phyloP scores from a whole-genome alignment of 805 yeast genomes.

The Suhomyces prunicola region DNA sequence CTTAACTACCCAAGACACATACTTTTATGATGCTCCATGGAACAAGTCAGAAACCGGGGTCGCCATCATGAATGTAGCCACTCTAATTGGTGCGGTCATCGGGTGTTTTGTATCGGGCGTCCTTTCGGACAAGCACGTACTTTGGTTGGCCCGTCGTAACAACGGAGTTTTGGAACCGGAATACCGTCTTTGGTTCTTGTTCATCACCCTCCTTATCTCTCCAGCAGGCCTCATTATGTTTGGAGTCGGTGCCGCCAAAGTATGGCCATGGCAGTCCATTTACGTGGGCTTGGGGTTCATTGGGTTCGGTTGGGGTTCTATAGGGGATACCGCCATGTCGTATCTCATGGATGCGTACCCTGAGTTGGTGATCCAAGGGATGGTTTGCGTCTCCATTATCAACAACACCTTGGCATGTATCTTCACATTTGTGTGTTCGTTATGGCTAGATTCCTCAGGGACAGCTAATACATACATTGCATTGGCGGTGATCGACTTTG shows the following conservation, averaged over 20 bases:
- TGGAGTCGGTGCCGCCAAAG: conserved; percentile 36
- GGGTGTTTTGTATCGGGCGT: conserved; percentile 39
- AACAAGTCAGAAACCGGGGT: conserved; percentile 33
- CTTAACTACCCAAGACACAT: conserved; percentile 38
- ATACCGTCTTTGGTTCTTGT: conserved; percentile 32
- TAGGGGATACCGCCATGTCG: conserved; percentile 38
- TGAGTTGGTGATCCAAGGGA: conserved; percentile 38
- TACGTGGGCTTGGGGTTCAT: conserved; percentile 37
- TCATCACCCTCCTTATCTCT: conserved; percentile 32
- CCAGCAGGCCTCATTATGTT: conserved; percentile 36
- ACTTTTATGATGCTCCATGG: conserved; percentile 33
- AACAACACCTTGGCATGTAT: conserved; percentile 37
- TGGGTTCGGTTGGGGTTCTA: conserved; percentile 38
- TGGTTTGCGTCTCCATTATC: conserved; percentile 38
- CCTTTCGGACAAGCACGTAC: conserved; percentile 30
- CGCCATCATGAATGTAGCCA: conserved; percentile 39
- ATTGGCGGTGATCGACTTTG: conserved; percentile 35
- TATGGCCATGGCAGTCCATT: conserved; percentile 37
- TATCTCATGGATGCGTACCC: conserved; percentile 42
- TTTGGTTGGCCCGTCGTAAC: conserved; percentile 38
- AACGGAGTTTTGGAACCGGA: conserved; percentile 38
- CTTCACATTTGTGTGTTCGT: conserved; percentile 38
- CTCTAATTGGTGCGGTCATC: conserved; percentile 37
- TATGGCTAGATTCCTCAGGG: conserved; percentile 37
- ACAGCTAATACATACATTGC: conserved; percentile 34